A percentile compares a stretch with the other conserved stretches of the same genome.
phyloP scores from a whole-genome alignment of 371 early-diverging fungal genomes.

The Amoeboaphelidium occidentale region DNA sequence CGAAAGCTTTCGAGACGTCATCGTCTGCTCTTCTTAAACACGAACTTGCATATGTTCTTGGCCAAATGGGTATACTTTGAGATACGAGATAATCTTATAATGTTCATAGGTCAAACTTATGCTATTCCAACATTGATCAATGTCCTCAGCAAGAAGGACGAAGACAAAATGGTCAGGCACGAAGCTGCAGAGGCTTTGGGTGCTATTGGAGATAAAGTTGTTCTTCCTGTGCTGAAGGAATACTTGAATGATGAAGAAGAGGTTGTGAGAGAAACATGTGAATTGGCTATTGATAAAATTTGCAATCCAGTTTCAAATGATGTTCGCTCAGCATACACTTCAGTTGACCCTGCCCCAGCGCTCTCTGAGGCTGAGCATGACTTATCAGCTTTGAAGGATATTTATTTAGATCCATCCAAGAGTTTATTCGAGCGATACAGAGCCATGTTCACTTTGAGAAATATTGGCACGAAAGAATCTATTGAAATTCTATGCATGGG shows the following conservation, averaged over 20 bases:
- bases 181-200: constrained; percentile 97
- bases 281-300: constrained; percentile 74
- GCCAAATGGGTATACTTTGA: constrained; percentile 95
- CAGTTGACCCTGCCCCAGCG: constrained; percentile 77
- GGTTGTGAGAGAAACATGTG: constrained; percentile 80
- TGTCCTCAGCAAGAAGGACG: constrained; percentile 35
- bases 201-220: constrained; percentile 43
- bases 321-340: constrained; percentile 22
- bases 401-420: constrained; percentile 37
- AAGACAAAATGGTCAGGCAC: constrained; percentile 95
- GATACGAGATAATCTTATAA: no score
- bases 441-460: constrained; percentile 95
- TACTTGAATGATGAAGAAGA: constrained; percentile 20
- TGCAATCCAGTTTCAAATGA: constrained; percentile 26
- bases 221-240: constrained; percentile 35
- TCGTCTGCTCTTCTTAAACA: constrained; percentile 89
- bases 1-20: not conserved
- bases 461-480: constrained; percentile 58
- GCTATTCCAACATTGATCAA: constrained; percentile 43
- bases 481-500: constrained; percentile 71
- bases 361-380: constrained; percentile 21
- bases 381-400: constrained; percentile 31
- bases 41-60: constrained; percentile 95
- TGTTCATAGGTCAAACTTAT: no score
- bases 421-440: constrained; percentile 83